Conservation (phyloP, 768 basidiomycete genomes). For the Tremella fuciformis region DNA sequence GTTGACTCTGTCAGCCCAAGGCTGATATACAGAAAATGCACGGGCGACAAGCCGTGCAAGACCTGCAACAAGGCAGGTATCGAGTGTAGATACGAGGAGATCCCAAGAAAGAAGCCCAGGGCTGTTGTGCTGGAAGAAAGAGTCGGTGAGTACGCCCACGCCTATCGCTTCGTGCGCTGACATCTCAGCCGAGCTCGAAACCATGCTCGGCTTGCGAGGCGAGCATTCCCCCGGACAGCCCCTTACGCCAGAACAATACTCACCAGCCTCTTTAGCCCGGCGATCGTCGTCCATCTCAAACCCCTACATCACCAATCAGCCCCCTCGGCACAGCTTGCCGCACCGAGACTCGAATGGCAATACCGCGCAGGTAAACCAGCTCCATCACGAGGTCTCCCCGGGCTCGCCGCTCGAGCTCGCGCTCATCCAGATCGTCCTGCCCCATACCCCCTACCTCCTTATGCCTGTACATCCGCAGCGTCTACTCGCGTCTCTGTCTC, state of each 20-base stretch:
- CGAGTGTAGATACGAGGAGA: constrained; percentile 41
- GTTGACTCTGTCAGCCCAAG: background rate
- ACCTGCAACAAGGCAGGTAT: constrained; percentile 31
- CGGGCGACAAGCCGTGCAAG: constrained; percentile 37
- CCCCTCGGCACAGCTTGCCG: constrained; percentile 7
- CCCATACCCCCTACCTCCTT: constrained; percentile 32
- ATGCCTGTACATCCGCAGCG: constrained; percentile 46
- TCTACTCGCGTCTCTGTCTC: constrained; percentile 35
- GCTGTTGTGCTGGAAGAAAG: constrained; percentile 37
- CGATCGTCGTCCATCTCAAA: too few relatives aligned
- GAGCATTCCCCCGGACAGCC: constrained; percentile 5
- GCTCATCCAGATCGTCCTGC: constrained; percentile 37
- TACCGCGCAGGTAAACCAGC: background rate
- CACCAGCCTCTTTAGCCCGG: background rate
- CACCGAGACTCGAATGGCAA: background rate
- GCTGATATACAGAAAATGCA: constrained; percentile 32
- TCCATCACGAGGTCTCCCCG: constrained; percentile 26
- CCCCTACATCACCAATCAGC: background rate
- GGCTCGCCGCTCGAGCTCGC: constrained; percentile 29
- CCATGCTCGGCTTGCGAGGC: constrained; percentile 10
- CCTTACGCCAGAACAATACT: constrained; percentile 4
- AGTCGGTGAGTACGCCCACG: constrained; percentile 26
- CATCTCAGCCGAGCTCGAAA: constrained; percentile 20
- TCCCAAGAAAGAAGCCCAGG: constrained; percentile 29
- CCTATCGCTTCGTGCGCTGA: background rate